Percentiles rank a stretch among this genome's conserved stretches.
Evolutionary conservation across 1,284 basidiomycete species (phyloP).

Genomic region (Violaceomyces palustris): DNA sequence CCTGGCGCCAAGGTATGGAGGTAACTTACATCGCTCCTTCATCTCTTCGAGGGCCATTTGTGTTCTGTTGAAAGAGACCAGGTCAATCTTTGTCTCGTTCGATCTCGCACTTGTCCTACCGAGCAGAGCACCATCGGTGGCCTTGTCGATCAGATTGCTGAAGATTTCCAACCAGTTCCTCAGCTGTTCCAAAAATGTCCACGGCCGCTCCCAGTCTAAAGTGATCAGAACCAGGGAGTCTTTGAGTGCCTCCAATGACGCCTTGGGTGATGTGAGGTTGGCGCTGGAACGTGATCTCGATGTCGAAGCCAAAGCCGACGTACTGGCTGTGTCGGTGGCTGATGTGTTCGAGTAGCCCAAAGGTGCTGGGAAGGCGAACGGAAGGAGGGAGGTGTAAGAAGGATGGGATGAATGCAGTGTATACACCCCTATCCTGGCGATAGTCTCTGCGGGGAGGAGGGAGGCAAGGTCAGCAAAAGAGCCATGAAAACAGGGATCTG

Average conservation of each 20-base stretch:
- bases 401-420: constrained; percentile 74
- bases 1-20: neutral
- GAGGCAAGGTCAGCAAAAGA: neutral
- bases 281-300: neutral
- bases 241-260: constrained; percentile 57
- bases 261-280: constrained; percentile 2
- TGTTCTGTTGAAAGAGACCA: constrained; percentile 57
- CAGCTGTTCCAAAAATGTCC: constrained; percentile 82
- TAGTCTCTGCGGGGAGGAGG: constrained; percentile 57
- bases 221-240: constrained; percentile 80
- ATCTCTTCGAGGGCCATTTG: constrained; percentile 58
- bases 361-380: constrained; percentile 73
- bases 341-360: too few species aligned
- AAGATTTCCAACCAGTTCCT: constrained; percentile 67
- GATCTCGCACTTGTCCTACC: constrained; percentile 60
- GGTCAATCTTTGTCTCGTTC: constrained; percentile 62
- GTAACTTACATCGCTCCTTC: constrained; percentile 70
- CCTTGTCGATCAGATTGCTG: constrained; percentile 59
- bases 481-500: too few species aligned
- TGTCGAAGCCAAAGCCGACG: constrained; percentile 13
- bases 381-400: constrained; percentile 71
- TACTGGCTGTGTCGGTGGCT: constrained; percentile 7
- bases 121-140: constrained; percentile 54
- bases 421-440: constrained; percentile 67
- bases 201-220: constrained; percentile 93